These are phyloP conservation scores for Eucalyptus viminalis DNA, from an alignment of 345 rosid genomes.

Conservation along the genomic window DNA sequence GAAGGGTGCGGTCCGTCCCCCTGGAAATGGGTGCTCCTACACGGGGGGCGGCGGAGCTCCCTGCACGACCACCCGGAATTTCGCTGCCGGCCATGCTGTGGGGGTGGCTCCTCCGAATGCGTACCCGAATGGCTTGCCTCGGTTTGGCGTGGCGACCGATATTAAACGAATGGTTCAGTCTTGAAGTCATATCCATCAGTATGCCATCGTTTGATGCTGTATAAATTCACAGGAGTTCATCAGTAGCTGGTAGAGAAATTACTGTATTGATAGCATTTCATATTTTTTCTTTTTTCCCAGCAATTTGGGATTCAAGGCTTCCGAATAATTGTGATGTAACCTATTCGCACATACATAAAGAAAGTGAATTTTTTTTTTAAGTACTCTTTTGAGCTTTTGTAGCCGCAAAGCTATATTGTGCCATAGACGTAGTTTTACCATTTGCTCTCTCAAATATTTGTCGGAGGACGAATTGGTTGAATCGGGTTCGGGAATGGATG, in stretches of 20 bases:
- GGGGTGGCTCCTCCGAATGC: neutral
- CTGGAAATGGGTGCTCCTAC: neutral
- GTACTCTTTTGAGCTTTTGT: neutral
- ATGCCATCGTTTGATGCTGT: neutral
- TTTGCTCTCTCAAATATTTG: neutral
- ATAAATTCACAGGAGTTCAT: neutral
- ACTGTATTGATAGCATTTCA: neutral
- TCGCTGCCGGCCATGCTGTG: neutral
- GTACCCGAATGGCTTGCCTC: neutral
- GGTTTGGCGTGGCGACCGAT: neutral
- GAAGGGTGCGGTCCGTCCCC: neutral
- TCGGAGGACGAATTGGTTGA: neutral
- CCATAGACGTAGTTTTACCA: neutral
- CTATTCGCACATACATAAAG: neutral
- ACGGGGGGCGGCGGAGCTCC: neutral
- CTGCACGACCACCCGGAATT: neutral
- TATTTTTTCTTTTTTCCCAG: neutral
- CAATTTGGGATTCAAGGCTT: neutral
- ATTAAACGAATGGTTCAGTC: neutral
- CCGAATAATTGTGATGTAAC: neutral
- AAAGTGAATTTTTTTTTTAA: neutral
- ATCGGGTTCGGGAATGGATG: neutral
- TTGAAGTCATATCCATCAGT: neutral
- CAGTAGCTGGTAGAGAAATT: neutral
- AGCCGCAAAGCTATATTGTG: neutral